These are phyloP conservation scores for Discostella stelligeroides DNA, from an alignment of 108 stramenopile species.

Conservation along the genomic window DNA sequence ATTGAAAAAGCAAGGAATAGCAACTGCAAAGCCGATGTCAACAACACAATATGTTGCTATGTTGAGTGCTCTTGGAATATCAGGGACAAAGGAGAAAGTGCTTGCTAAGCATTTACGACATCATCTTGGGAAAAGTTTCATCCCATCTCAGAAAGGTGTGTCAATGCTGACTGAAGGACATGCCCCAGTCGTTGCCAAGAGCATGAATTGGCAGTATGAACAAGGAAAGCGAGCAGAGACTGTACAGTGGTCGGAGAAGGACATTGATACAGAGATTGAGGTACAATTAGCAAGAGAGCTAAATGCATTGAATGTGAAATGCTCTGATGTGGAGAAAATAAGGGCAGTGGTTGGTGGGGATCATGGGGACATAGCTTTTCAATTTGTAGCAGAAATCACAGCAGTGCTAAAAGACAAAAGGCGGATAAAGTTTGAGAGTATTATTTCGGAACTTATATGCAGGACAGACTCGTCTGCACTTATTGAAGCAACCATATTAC, in stretches of 20 bases:
- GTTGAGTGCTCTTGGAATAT: neutral
- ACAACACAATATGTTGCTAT: neutral
- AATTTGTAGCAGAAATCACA: neutral
- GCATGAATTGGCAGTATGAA: neutral
- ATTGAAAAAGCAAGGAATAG: neutral
- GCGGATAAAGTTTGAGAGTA: neutral
- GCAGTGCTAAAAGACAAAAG: neutral
- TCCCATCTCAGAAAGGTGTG: neutral
- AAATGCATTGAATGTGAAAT: neutral
- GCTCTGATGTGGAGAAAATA: neutral
- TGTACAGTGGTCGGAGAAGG: neutral
- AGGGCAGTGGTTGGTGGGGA: neutral
- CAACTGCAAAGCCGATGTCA: conserved; percentile 1
- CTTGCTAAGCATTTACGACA: neutral
- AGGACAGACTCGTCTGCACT: neutral
- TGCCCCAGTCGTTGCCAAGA: neutral
- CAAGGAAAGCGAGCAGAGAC: neutral
- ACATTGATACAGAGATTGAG: neutral
- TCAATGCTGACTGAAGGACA: neutral
- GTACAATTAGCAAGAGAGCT: neutral
- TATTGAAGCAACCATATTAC: neutral
- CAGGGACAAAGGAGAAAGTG: neutral
- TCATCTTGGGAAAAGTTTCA: neutral
- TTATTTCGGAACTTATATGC: neutral
- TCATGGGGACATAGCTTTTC: neutral